These are phyloP conservation scores for Aspergillus baeticus DNA, from an alignment of 495 filamentous ascomycete genomes.

Conservation along the genomic window DNA sequence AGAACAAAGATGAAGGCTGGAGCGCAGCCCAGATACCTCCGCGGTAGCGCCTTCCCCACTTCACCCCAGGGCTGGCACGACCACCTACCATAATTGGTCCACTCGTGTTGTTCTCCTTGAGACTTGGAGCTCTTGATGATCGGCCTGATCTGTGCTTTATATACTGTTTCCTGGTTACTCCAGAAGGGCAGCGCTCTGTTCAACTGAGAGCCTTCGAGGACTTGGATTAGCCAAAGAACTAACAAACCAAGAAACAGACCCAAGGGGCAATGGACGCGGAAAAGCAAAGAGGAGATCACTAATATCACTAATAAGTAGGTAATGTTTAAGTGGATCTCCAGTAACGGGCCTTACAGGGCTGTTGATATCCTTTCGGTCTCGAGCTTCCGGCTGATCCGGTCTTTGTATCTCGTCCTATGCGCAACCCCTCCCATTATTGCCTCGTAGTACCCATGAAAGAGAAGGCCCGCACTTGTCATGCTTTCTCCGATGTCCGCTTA, in stretches of 20 bases:
- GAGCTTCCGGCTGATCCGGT: conserved; percentile 4
- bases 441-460: not conserved
- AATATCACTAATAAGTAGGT: too few relatives aligned
- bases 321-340: too few relatives aligned
- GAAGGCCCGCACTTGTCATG: not conserved
- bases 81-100: conserved; percentile 6
- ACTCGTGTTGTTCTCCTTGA: not conserved
- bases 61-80: conserved; percentile 5
- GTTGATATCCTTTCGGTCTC: not conserved
- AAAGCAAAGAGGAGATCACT: too few relatives aligned
- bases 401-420: not conserved
- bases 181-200: too few relatives aligned
- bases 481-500: not conserved
- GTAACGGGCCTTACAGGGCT: not conserved
- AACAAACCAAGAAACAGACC: not conserved
- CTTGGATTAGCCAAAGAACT: not conserved
- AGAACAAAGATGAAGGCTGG: too few relatives aligned
- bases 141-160: not conserved
- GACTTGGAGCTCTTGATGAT: not conserved
- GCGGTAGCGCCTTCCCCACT: not conserved
- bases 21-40: too few relatives aligned
- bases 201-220: too few relatives aligned
- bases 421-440: not conserved
- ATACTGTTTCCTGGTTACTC: too few relatives aligned
- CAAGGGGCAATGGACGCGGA: too few relatives aligned